Base-by-base conservation (phyloP, 176 grass and related monocot genomes). In the Paspalum vaginatum region DNA sequence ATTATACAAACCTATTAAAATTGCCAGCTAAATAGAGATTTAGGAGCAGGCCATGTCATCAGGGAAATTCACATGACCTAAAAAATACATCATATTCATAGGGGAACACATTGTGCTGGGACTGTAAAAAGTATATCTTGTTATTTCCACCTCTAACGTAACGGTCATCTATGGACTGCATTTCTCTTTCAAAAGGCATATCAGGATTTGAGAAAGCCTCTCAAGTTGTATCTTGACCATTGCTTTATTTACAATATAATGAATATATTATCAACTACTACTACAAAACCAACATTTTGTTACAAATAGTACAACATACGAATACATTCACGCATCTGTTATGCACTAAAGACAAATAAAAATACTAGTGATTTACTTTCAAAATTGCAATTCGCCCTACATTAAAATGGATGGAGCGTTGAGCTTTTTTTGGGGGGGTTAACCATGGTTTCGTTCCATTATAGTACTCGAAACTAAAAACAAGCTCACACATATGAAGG, bases 11-110 rank as follows among this genome's bases (percentile, higher is more conserved):
- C 11, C 2, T n/a, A 49, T 57, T 9, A 44, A 48, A 47, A 74
- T 18, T 50, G 42, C 9, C 48, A 26, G 70, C 46, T 44, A 84
- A 47, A 48, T 77, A 85, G 74, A 32, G 32, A 48, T 22, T 71
- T 71, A 71, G 47, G 32, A 51, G 16, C 64, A 50, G 18, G 55
- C 13, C 76, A 20, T 72, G 45, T 27, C 68, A 49, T 17, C 45
- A 26, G 66, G 68, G 45, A 27, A 21, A 38, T 46, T 11, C 24
- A 41, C 50, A 26, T 68, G 64, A 65, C 65, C 74, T 60, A 25
- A 70, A 50, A 42, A 78, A 49, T 70, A 68, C 51, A 61, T 43
- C 74, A 53, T 44, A 60, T 41, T 24, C 47, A 32, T 32, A 32
- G 32, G 32, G 2, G 40, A 22, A 38, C 40, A 53, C 5, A n/a